These are phyloP conservation scores for Globisporangium irregulare DNA, from an alignment of 352 stramenopile species.

Conservation along the genomic window DNA sequence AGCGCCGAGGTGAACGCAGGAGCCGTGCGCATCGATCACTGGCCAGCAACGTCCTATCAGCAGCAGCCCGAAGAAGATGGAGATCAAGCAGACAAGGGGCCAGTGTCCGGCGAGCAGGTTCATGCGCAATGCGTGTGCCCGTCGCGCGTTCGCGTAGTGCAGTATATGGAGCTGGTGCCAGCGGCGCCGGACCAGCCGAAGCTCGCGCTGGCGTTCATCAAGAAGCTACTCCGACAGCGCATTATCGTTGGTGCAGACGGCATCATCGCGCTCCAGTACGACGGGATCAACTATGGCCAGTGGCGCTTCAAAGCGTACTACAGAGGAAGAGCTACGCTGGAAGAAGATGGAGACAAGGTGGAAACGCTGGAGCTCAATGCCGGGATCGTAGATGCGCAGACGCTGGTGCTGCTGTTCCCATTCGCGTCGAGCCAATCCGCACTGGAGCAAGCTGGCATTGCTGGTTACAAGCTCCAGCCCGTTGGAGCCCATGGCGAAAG, in stretches of 20 bases:
- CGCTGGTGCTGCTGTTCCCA: conserved; percentile 57
- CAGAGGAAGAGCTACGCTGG: conserved; percentile 14
- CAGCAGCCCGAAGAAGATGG: background rate
- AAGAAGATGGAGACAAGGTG: background rate
- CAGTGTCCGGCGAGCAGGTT: conserved; percentile 13
- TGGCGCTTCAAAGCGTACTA: conserved; percentile 61
- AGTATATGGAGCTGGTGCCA: conserved; percentile 54
- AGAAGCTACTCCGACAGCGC: conserved; percentile 46
- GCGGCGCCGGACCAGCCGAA: conserved; percentile 30
- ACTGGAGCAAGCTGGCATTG: background rate
- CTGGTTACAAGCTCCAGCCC: conserved; percentile 16
- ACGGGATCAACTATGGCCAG: conserved; percentile 57
- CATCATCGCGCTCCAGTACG: conserved; percentile 31
- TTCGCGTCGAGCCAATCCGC: conserved; percentile 21
- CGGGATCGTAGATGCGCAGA: conserved; percentile 56
- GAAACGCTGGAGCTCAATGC: conserved; percentile 18
- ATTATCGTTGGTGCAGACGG: conserved; percentile 30
- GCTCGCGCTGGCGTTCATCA: conserved; percentile 48
- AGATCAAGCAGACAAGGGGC: background rate
- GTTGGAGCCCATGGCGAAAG: conserved; percentile 38
- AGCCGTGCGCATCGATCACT: conserved; percentile 47
- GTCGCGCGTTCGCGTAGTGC: conserved; percentile 29
- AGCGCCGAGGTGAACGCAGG: conserved; percentile 7
- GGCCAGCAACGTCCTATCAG: conserved; percentile 17
- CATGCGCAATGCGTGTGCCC: conserved; percentile 24